Evolutionary conservation across 108 stramenopile genomes (phyloP), one percentile per base, ranked within the genome.

Genomic region (Pinguiococcus pyrenoidosus): DNA sequence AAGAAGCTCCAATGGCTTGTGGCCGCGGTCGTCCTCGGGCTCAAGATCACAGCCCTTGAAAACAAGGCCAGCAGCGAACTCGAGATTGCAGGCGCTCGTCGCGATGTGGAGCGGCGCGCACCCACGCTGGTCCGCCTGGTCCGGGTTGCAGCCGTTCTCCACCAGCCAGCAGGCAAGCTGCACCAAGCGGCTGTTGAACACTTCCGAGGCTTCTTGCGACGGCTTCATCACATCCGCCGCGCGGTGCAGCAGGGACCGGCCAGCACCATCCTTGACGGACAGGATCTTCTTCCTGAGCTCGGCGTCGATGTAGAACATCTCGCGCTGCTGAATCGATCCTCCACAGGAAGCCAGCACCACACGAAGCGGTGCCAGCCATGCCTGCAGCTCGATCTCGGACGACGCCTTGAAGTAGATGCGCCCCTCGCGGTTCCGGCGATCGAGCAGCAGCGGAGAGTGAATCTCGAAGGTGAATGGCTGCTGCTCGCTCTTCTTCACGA

Each of bases 401-500:
- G 38, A 41, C 4, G 68, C 64, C 29, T 34, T 29, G 58, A 69
- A 69, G 30, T 66, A 69, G 4, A 69, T 35, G 16, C 64, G 64
- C 7, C 59, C 68, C 54, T 69, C 64, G 10, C 32, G 33, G 29
- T 69, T 69, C 59, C 24, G 54, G 4, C 44, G 26, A 7, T 66
- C 60, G 25, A 69, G 65, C 51, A 69, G 41, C 4, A 55, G 23
- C 13, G 68, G 68, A 4, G 64, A 61, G 44, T 66, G 65, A 14
- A 69, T 49, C 60, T 69, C 68, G 51, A 69, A 69, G 32, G 51
- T 32, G 30, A 54, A 61, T 30, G 55, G 37, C 7, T 56, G 52
- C 24, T 46, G 54, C 30, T 30, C 46, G 2, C 51, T 55, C 39
- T 38, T 37, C 54, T 63, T 63, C 29, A 63, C 17, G n/a, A 63